Base-by-base conservation (phyloP, 495 filamentous ascomycete species). In the Aspergillus steynii region DNA sequence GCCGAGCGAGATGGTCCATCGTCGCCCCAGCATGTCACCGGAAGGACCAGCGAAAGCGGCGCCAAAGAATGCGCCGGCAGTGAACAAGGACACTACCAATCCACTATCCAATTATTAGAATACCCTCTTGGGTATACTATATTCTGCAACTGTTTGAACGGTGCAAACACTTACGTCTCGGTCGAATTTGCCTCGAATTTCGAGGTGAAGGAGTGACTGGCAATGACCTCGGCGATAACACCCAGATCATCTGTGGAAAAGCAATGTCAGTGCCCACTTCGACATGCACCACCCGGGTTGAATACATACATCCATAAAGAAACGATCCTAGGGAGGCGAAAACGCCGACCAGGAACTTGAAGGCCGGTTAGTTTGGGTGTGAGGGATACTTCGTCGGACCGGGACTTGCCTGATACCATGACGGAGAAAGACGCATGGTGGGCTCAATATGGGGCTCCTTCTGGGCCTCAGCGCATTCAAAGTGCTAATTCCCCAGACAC, bases 31-130 rank as follows among this genome's bases (percentile, higher is more conserved):
- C 29, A 61, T 64, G 56, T 82, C 79, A 60, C 74, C 77, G 60
- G 54, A 65, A 15, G 72, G 70, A 53, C 79, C 77, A 27, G 71
- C 77, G 26, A 75, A 62, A 14, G 67, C 71, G 32, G 77, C 67
- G 47, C 78, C 78, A 54, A 73, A 67, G 66, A 80, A 80, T 34
- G 78, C 78, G 47, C 78, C 77, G 20, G 66, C 65, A 0, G 87
- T 90, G 72, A 90, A 90, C 50, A 90, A 73, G 0, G 86, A 86
- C 15, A 90, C 87, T 0, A 90, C 87, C 37, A 87, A 76, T 55
- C 87, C 87, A 51, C 84, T 88, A 58, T 2, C 29, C 27, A 12
- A 20, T 29, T 20, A 53, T 47, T 32, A 57, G 45, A 3, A 34
- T 20, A 15, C 14, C 25, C n/a, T 48, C 12, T 29, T 27, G n/a